Evolutionary conservation across 441 rosid species (phyloP).

Genomic region (Populus hybrid): DNA sequence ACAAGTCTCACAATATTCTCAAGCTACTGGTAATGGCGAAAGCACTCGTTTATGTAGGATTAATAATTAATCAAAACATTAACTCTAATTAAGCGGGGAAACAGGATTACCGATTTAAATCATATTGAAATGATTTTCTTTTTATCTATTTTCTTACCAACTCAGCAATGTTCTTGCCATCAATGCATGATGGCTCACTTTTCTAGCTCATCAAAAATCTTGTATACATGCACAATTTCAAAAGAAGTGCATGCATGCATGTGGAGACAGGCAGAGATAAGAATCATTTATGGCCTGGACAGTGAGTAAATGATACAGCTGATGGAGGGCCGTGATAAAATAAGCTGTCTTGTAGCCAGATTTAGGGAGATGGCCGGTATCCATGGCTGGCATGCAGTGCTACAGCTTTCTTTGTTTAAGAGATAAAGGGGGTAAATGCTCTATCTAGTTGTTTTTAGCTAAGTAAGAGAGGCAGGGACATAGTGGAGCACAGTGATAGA

Average conservation of each 20-base stretch:
- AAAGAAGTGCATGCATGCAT: background rate
- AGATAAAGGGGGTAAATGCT: conserved; percentile 10
- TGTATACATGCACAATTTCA: background rate
- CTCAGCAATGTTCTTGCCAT: background rate
- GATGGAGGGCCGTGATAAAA: no score
- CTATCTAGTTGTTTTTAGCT: conserved; percentile 17
- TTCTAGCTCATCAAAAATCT: background rate
- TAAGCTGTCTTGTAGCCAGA: background rate
- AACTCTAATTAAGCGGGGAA: background rate
- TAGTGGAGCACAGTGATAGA: conserved; percentile 13
- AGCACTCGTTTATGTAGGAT: no score
- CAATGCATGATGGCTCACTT: background rate
- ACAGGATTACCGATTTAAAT: background rate
- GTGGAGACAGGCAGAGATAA: background rate
- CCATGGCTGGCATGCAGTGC: conserved; percentile 26
- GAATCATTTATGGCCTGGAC: background rate
- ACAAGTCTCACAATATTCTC: no score
- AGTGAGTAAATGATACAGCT: background rate
- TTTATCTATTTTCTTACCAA: no score
- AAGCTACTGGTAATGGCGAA: no score
- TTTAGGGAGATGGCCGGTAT: conserved; percentile 3
- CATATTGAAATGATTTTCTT: no score
- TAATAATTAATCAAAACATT: no score
- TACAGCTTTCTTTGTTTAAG: background rate
- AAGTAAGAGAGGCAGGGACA: conserved; percentile 8